Base-by-base conservation (phyloP, 441 rosid genomes). In the Croton laevigatus region DNA sequence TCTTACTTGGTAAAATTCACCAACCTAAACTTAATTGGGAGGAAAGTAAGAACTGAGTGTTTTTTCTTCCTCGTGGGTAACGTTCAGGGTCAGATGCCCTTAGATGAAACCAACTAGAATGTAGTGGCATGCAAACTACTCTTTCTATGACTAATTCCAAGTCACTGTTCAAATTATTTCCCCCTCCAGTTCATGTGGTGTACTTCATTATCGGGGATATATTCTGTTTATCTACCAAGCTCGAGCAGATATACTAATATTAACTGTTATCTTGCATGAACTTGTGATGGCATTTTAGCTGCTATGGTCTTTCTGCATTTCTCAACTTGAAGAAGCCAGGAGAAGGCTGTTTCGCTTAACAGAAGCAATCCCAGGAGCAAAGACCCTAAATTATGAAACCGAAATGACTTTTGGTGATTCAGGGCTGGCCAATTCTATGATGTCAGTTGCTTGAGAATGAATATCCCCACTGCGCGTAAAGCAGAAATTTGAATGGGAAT, bases 401-500 rank as follows among this genome's bases (percentile, higher is more conserved):
- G 86, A 84, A 69, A 65, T 90, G 75, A 85, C 87, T 20, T 89
- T 94, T 59, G 93, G 77, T 51, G 93, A 90, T 59, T 90, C 94
- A 1, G 96, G 94, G 54, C 85, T 92, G 42, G 97, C 94, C 70
- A 92, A 90, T 86, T 87, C 97, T 16, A 90, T 94, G 88, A 85
- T 94, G 72, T 84, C 83, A 20, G 91, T 91, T 76, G 85, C 96
- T 44, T 92, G 91, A 94, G 98, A 89, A 76, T 90, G 90, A 89
- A 53, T 51, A 40, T 52, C 46, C 53, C 51, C 60, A 27, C 32
- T 27, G 32, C 2, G 2, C 58, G 37, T 8, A 45, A n/a, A 38
- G 40, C 68, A 48, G 66, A 59, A n/a, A 68, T 68, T 51, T 55
- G 63, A 22, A 20, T 37, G 20, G 54, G 27, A 36, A 23, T 49